Evolutionary conservation across 2,329 filamentous ascomycete species (phyloP), one percentile per base, ranked within the genome.

Genomic region (Cadophora sp.): DNA sequence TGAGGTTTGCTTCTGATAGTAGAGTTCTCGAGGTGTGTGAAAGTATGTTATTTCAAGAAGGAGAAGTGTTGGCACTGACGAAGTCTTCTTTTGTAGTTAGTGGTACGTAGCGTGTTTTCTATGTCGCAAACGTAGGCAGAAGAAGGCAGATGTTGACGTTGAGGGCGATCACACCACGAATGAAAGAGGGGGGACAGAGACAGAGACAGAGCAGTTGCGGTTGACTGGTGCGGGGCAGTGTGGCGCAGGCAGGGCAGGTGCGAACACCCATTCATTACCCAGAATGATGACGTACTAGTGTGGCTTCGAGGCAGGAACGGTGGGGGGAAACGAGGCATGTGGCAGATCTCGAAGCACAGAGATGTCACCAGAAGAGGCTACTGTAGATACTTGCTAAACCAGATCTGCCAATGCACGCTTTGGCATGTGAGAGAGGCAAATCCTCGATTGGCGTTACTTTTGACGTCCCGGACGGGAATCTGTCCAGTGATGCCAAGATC

Each of bases 251-350:
- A 27, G 9, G 31, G 37, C 16, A 27, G n/a, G 12, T n/a, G n/a
- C n/a, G n/a, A n/a, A n/a, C n/a, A n/a, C n/a, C n/a, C n/a, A n/a
- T n/a, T n/a, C n/a, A n/a, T n/a, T n/a, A n/a, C n/a, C n/a, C n/a
- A n/a, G n/a, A 19, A 31, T 14, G 29, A 64, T 64, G 62, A 64
- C 62, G 62, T 64, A 62, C 34, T 58, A 58, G 55, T n/a, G 56
- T 60, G 56, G 56, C 56, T 43, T 27, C 9, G 56, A 58, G 16
- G 48, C 60, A 34, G 46, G 46, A 40, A 51, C 27, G 26, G 29
- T 40, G 53, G 53, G 29, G 53, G 27, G 51, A 55, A 12, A 16
- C 37, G 14, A 40, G 37, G 37, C 37, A 40, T 34, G 31, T 34
- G 11, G 31, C 31, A 34, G 31, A 34, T 6, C 11, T 5, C 5